Base-by-base conservation (phyloP, 768 basidiomycete genomes). In the Mycena vulgaris region DNA sequence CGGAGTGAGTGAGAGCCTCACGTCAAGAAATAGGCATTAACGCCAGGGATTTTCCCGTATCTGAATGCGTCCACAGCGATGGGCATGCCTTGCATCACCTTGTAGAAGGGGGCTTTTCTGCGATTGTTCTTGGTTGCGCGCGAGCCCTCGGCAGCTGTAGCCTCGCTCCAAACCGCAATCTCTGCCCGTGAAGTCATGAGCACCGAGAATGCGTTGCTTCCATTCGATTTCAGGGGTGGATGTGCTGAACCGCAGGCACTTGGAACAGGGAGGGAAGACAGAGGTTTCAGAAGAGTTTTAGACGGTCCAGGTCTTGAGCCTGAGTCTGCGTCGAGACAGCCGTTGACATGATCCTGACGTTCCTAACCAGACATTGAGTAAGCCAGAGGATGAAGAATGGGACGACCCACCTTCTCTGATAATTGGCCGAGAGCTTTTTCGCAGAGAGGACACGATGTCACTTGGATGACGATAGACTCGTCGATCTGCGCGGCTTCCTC, bases 21-120 rank as follows among this genome's bases (percentile, higher is more conserved):
- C 96, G 96, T 95, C 70, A 98, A 80, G 74, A 98, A 95, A 79
- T 98, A 98, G 0, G 96, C 94, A 31, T 89, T 94, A 28, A 99
- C 89, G 13, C 90, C 91, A 7, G 97, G 96, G 56, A 99, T 96
- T 30, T 87, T 85, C 8, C 97, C 98, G 78, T 98, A 99, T 40
- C 92, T 89, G 81, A 99, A 99, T 2, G 97, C 51, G 51, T 48
- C 47, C 3, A 48, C 47, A 25, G 47, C 47, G 25, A 48, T 48
- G 4, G 47, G 47, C 98, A 99, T 98, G 1, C 98, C 97, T 75
- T 95, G 93, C 74, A 99, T 78, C 27, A 96, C 89, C 82, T 98
- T 99, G 83, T 97, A 99, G 78, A 99, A 99, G 0, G 98, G 98
- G 0, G 96, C 95, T 66, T 89, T 91, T 67, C 94, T 84, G 31